Percentiles rank a stretch among this genome's conserved stretches.
These are phyloP conservation scores for Mortierella sp. DNA, from an alignment of 371 early-diverging fungal genomes.

Conservation along the genomic window DNA sequence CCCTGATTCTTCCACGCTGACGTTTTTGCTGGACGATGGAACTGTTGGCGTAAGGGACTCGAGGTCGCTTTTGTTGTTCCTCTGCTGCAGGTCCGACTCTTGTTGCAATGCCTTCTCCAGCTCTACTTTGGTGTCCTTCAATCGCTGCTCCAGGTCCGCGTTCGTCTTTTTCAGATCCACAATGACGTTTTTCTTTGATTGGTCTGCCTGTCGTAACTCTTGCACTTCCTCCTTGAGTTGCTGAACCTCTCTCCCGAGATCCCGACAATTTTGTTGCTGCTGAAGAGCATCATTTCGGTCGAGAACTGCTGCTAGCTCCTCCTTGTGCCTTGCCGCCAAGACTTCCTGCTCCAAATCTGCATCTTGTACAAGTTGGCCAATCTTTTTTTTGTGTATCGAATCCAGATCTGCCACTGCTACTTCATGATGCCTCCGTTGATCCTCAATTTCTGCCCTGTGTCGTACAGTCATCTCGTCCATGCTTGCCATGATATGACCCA, in stretches of 20 bases:
- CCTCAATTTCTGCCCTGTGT: conserved; percentile 19
- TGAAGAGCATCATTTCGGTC: not conserved
- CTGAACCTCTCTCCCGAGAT: not conserved
- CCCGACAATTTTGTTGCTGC: conserved; percentile 7
- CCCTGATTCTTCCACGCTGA: not conserved
- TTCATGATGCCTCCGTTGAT: conserved; percentile 14
- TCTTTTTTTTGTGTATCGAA: conserved; percentile 24
- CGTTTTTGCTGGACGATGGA: not conserved
- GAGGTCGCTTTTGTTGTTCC: not conserved
- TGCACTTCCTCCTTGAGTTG: not conserved
- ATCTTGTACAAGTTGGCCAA: conserved; percentile 28
- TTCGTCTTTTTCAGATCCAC: conserved; percentile 2
- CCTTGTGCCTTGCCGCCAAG: conserved; percentile 15
- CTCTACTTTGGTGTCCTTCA: conserved; percentile 17
- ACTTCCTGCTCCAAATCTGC: conserved; percentile 33
- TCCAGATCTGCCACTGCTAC: conserved; percentile 18
- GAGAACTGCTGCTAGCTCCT: not conserved
- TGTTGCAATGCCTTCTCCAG: conserved; percentile 2
- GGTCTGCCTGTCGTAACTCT: not conserved
- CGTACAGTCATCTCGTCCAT: conserved; percentile 26
- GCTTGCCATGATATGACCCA: conserved; percentile 18
- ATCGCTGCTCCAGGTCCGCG: not conserved
- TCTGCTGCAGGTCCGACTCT: not conserved
- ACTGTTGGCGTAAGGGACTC: not conserved
- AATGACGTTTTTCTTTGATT: not conserved